Evolutionary conservation across 192 early-diverging fungal genomes (phyloP), one percentile per base, ranked within the genome.

Genomic region (Backusella circina): DNA sequence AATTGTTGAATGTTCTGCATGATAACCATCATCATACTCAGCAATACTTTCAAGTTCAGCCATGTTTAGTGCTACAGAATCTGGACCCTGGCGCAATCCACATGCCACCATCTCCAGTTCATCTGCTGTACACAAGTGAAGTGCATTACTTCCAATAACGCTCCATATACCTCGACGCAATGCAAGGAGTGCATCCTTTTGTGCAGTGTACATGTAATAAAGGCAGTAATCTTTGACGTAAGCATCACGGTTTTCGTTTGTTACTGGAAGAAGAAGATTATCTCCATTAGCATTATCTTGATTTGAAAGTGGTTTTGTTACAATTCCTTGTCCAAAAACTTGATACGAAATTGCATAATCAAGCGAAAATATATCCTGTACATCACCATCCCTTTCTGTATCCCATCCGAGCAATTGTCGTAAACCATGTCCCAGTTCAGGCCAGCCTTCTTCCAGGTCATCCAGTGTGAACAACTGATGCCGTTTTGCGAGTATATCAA

Each of bases 1-100:
- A 64, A 97, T 93, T 2, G 89, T 78, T 1, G 78, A 80, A 75
- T 98, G 94, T 8, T 79, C 81, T 0, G 85, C 70, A 31, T 82
- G 76, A 78, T 93, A 97, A n/a, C 92, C 94, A 78, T 97, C 95
- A 65, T 96, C 96, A 80, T 98, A 98, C n/a, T 81, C 79, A 3
- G 93, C 88, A 5, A 82, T 84, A 5, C 80, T 81, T 79, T 96
- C 89, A 30, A 98, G 90, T 36, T 92, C 90, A 8, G 51, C 73
- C 73, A 93, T 92, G 28, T 95, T 91, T 32, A 96, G 78, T n/a
- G 88, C 84, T 15, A 41, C 26, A 28, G 50, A 41, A 23, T 70
- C 50, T 26, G 39, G 47, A 21, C 72, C 67, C 31, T 72, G 65
- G 8, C 78, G 74, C 21, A 75, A 77, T 15, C 93, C 94, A 68